Evolutionary conservation across 2,329 filamentous ascomycete genomes (phyloP), one percentile per base, ranked within the genome.

Genomic region (Paracamarosporium sp.): DNA sequence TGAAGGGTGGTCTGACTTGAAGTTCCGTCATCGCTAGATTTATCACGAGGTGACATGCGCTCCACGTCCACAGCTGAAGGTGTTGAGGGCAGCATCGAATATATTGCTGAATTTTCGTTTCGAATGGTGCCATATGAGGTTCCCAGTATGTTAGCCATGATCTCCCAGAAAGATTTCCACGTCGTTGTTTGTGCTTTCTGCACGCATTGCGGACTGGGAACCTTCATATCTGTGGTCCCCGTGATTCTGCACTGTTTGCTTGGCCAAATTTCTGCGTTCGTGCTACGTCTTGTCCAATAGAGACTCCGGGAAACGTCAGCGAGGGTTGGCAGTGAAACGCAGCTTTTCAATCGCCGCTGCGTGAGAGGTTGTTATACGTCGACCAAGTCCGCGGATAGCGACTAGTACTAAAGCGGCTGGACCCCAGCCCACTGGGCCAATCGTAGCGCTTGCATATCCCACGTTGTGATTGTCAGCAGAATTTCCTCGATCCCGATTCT

Each of bases 341-440:
- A 48, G 30, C 45, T 35, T 36, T 35, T 11, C 30, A 35, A 48
- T 48, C n/a, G 45, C 45, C 5, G 20, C 45, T 24, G 45, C 25
- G 20, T 36, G 45, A 48, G 45, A 48, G 45, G 45, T 20, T 48
- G 45, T 48, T 48, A 48, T 36, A 30, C 22, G 28, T 11, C 5
- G 20, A 22, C 30, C 24, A 17, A 13, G 30, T 24, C 45, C 30
- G 30, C 30, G 30, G 45, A 28, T 2, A 9, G 20, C n/a, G 8
- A 7, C 45, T 48, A 48, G 30, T 6, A 33, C 45, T 2, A n/a
- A 48, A 24, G 6, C 13, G 20, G 45, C 9, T 25, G 30, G 30
- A 28, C 17, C 45, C 15, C n/a, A 24, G 36, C 20, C 5, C 12
- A 3, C 3, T 7, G 3, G n/a, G 30, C 45, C 45, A 48, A 48